Percentiles rank a stretch among this genome's conserved stretches.
Evolutionary conservation across 805 yeast species (phyloP).

Genomic region (Pichia membranifaciens): DNA sequence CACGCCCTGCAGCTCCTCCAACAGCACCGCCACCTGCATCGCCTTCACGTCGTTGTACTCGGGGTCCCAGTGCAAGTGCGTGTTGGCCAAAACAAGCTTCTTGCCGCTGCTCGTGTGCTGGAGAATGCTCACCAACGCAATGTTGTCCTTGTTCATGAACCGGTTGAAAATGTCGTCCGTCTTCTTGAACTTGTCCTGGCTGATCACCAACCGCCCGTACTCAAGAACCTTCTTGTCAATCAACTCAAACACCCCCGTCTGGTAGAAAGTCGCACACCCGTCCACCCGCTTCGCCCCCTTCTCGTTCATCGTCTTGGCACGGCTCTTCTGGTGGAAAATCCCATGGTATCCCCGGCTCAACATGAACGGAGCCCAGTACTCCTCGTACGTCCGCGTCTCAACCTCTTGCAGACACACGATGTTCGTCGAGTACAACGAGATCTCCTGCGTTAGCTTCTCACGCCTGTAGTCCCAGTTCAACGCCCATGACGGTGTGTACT

Average conservation of each 20-base stretch:
- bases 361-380: conserved; percentile 77
- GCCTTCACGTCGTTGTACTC: conserved; percentile 93
- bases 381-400: conserved; percentile 79
- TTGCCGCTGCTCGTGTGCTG: conserved; percentile 71
- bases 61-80: conserved; percentile 99
- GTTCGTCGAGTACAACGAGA: conserved; percentile 61
- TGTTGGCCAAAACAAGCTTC: conserved; percentile 69
- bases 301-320: conserved; percentile 85
- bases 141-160: conserved; percentile 91
- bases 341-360: conserved; percentile 73
- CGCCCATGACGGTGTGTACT: conserved; percentile 97
- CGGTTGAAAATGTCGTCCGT: conserved; percentile 93
- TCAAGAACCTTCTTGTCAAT: conserved; percentile 71
- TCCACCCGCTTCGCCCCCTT: conserved; percentile 85
- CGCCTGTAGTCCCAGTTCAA: conserved; percentile 88
- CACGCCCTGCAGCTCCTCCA: conserved; percentile 77
- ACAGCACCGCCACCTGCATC: conserved; percentile 85
- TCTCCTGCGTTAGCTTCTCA: conserved; percentile 67
- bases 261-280: conserved; percentile 95
- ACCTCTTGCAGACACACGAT: conserved; percentile 93
- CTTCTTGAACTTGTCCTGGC: conserved; percentile 80
- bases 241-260: conserved; percentile 59
- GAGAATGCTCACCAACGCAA: conserved; percentile 72
- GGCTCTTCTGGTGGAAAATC: conserved; percentile 75
- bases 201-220: conserved; percentile 75